Percentiles rank a stretch among this genome's conserved stretches.
Evolutionary conservation across 2,329 filamentous ascomycete genomes (phyloP).

Genomic region (Ophiognomonia clavigignenti-juglandacearum): DNA sequence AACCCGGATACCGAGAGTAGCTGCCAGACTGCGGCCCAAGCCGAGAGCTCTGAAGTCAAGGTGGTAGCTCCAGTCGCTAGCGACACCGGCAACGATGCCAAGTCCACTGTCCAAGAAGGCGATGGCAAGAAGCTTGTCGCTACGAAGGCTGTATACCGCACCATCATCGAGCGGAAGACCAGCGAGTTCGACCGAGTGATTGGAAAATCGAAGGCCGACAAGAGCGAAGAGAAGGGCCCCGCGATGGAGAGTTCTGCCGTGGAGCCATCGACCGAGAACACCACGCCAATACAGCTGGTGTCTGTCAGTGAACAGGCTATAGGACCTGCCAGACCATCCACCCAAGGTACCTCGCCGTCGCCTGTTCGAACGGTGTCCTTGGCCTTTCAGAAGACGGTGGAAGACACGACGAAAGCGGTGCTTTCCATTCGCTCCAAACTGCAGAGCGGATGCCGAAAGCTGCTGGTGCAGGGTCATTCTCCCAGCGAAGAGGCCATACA

Average conservation of each 20-base stretch:
- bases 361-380: background rate
- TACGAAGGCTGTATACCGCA: slow-evolving; percentile 19
- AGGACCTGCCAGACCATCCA: background rate
- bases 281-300: background rate
- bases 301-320: background rate
- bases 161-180: slow-evolving; percentile 18
- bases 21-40: background rate
- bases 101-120: background rate
- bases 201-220: background rate
- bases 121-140: slow-evolving; percentile 9
- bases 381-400: background rate
- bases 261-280: background rate
- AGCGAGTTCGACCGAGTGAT: slow-evolving; percentile 11
- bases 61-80: background rate
- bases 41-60: background rate
- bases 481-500: background rate
- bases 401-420: background rate
- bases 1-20: background rate
- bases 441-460: background rate
- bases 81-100: background rate
- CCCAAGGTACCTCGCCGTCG: background rate
- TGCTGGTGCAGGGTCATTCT: background rate
- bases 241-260: background rate
- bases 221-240: background rate
- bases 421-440: background rate